phyloP scores from a whole-genome alignment of 176 grass and related monocot species.

The Secale cereale region DNA sequence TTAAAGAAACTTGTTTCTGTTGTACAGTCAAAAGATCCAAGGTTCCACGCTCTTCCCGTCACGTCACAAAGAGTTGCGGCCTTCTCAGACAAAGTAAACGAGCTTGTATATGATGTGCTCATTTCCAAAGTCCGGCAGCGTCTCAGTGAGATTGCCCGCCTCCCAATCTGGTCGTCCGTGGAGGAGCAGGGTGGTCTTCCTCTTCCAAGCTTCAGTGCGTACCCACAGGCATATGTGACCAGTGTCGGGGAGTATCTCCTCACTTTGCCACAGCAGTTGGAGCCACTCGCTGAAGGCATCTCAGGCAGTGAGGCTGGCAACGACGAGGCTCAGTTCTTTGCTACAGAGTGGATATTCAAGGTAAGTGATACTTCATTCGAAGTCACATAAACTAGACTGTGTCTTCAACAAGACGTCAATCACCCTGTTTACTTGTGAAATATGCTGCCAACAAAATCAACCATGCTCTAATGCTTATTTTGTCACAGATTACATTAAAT shows the following conservation, averaged over 20 bases:
- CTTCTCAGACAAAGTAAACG: constrained; percentile 95
- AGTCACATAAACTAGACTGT: background rate
- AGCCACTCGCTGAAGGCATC: constrained; percentile 86
- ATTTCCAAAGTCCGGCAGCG: constrained; percentile 87
- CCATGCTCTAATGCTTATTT: background rate
- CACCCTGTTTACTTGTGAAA: background rate
- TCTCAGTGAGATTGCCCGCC: constrained; percentile 65
- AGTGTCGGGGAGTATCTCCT: constrained; percentile 95
- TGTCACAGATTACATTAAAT: background rate
- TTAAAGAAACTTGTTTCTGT: constrained; percentile 32
- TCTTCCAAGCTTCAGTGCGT: constrained; percentile 95
- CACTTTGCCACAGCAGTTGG: constrained; percentile 92
- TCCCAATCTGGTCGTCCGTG: constrained; percentile 83
- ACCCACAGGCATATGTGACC: constrained; percentile 89
- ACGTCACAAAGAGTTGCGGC: constrained; percentile 83
- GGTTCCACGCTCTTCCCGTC: constrained; percentile 83
- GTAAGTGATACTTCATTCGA: constrained; percentile 33
- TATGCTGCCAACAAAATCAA: background rate
- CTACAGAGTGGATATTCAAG: constrained; percentile 99
- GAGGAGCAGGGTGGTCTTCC: constrained; percentile 88
- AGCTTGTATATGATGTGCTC: constrained; percentile 91
- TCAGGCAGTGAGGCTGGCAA: constrained; percentile 64
- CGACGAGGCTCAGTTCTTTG: constrained; percentile 96
- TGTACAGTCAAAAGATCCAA: constrained; percentile 92
- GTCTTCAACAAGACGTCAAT: background rate